These are phyloP conservation scores for Cladophialophora carrionii DNA, from an alignment of 2,329 filamentous ascomycete genomes.

Conservation along the genomic window DNA sequence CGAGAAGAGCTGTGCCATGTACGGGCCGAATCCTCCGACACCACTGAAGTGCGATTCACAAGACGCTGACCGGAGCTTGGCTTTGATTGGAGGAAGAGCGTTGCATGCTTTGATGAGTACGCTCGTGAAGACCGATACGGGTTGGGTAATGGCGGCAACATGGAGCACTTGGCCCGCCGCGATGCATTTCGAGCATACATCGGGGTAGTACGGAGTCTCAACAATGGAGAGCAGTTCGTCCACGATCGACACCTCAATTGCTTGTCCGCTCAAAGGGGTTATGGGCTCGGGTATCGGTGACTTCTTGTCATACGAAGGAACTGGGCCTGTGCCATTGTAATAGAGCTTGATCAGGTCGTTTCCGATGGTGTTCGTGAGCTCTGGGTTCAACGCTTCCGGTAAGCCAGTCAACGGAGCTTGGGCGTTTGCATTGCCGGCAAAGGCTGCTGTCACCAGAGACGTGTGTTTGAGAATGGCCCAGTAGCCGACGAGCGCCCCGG, in stretches of 20 bases:
- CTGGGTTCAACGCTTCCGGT: slow-evolving; percentile 36
- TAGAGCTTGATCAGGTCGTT: slow-evolving; percentile 36
- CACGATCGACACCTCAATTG: slow-evolving; percentile 33
- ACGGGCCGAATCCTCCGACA: slow-evolving; percentile 33
- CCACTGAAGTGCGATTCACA: slow-evolving; percentile 36
- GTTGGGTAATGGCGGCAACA: slow-evolving; percentile 35
- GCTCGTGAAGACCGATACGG: slow-evolving; percentile 32
- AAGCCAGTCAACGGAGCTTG: slow-evolving; percentile 24
- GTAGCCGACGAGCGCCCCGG: slow-evolving; percentile 25
- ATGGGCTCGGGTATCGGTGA: slow-evolving; percentile 36
- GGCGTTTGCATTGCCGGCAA: slow-evolving; percentile 15
- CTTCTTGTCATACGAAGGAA: slow-evolving; percentile 35
- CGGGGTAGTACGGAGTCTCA: slow-evolving; percentile 27
- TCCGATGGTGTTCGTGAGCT: slow-evolving; percentile 37
- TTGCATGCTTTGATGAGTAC: slow-evolving; percentile 36
- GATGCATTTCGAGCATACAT: slow-evolving; percentile 38
- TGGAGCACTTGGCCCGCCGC: slow-evolving; percentile 37
- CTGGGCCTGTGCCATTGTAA: slow-evolving; percentile 39
- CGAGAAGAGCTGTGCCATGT: slow-evolving; percentile 38
- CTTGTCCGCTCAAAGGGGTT: slow-evolving; percentile 30
- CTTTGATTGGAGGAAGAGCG: slow-evolving; percentile 26
- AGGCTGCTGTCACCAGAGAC: slow-evolving; percentile 21
- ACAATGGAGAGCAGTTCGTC: slow-evolving; percentile 34
- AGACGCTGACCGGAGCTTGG: slow-evolving; percentile 30
- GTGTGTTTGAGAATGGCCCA: slow-evolving; percentile 28